Evolutionary conservation across 1,284 basidiomycete genomes (phyloP).

Genomic region (Moesziomyces antarcticus): DNA sequence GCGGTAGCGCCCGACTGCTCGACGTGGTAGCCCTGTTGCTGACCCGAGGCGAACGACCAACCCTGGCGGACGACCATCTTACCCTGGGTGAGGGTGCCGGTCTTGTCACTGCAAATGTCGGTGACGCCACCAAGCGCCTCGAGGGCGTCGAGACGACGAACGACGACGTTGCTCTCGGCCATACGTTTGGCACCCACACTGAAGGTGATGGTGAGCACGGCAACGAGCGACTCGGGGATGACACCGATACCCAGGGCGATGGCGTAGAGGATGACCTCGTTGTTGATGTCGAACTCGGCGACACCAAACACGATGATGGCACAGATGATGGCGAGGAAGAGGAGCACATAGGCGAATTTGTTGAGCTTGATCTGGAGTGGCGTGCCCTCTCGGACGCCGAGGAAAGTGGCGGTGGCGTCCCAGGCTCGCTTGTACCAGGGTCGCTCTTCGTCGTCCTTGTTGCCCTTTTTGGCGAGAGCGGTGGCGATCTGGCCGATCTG

Average conservation of each 20-base stretch:
- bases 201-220: conserved; percentile 66
- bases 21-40: conserved; percentile 42
- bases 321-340: conserved; percentile 73
- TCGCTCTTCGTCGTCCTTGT: conserved; percentile 17
- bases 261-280: conserved; percentile 71
- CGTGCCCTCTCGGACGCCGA: conserved; percentile 72
- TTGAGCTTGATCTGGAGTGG: conserved; percentile 76
- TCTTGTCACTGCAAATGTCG: conserved; percentile 61
- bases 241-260: conserved; percentile 64
- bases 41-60: conserved; percentile 34
- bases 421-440: conserved; percentile 49
- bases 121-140: conserved; percentile 61
- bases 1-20: conserved; percentile 53
- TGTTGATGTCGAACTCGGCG: conserved; percentile 67
- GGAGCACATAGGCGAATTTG: conserved; percentile 75
- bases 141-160: conserved; percentile 61
- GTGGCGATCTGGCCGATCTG: conserved; percentile 63
- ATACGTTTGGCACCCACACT: conserved; percentile 63
- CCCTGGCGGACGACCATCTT: conserved; percentile 62
- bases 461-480: conserved; percentile 43
- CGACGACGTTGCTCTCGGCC: conserved; percentile 60
- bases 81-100: conserved; percentile 63
- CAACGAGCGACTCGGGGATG: conserved; percentile 68
- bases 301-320: conserved; percentile 71
- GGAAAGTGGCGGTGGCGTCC: conserved; percentile 53